These are phyloP conservation scores for Apiotrichum brassicae DNA, from an alignment of 1,284 basidiomycete species.

Conservation along the genomic window DNA sequence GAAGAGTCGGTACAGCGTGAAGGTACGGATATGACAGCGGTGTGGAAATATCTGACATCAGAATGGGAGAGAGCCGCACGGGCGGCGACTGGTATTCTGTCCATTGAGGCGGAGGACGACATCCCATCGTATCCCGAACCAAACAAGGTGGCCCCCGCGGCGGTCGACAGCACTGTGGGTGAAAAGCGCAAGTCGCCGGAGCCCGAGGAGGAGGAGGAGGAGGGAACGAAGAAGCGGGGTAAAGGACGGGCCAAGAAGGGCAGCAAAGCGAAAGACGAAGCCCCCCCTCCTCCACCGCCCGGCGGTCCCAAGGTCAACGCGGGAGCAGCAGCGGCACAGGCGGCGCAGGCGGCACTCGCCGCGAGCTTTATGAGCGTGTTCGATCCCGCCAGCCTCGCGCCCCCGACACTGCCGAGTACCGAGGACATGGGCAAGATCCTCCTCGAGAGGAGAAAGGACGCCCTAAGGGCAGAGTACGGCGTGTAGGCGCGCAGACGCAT, in stretches of 20 bases:
- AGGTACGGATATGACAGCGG: conserved; percentile 51
- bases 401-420: conserved; percentile 65
- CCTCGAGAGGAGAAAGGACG: conserved; percentile 70
- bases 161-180: not conserved
- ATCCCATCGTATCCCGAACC: conserved; percentile 12
- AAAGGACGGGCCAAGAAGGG: conserved; percentile 60
- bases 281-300: conserved; percentile 17
- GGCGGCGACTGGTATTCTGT: conserved; percentile 20
- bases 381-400: conserved; percentile 60
- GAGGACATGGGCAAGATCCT: conserved; percentile 75
- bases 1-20: conserved; percentile 67
- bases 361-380: conserved; percentile 65
- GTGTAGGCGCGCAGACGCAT: conserved; percentile 24
- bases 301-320: conserved; percentile 11
- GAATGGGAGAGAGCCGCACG: conserved; percentile 62
- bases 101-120: conserved; percentile 4
- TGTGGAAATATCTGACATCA: conserved; percentile 28
- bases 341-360: conserved; percentile 21
- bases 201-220: conserved; percentile 6
- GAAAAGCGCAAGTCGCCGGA: conserved; percentile 15
- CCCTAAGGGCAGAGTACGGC: conserved; percentile 71
- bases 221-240: conserved; percentile 46
- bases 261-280: conserved; percentile 28
- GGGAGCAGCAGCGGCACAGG: conserved; percentile 16
- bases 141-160: not conserved